A percentile compares a stretch with the other conserved stretches of the same genome.
Conservation (phyloP, 2,329 filamentous ascomycete species). For the Ophiostoma australiae region DNA sequence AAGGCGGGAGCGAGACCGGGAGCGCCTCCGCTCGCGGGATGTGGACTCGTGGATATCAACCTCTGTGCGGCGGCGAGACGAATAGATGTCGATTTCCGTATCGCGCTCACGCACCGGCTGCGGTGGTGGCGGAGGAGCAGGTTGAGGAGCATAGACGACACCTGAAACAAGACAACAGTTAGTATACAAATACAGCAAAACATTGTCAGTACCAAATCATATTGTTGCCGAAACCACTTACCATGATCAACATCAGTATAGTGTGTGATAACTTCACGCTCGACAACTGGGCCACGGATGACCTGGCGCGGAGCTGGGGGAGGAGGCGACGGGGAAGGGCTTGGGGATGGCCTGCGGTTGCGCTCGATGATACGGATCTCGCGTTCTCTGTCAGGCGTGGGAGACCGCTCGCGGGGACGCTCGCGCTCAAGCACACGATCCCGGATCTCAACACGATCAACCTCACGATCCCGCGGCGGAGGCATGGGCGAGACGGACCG, state of each 20-base stretch:
- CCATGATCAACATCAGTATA: slow-evolving; percentile 84
- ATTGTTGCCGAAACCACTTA: slow-evolving; percentile 40
- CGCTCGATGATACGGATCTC: slow-evolving; percentile 48
- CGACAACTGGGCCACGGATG: slow-evolving; percentile 72
- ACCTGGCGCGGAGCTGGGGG: slow-evolving; percentile 51
- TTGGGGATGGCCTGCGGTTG: slow-evolving; percentile 43
- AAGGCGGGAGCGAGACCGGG: slow-evolving; percentile 30
- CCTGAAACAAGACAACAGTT: slow-evolving; percentile 35
- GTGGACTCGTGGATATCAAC: slow-evolving; percentile 45
- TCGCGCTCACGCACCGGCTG: slow-evolving; percentile 40
- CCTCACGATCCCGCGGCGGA: slow-evolving; percentile 34
- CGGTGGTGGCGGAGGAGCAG: slow-evolving; percentile 40
- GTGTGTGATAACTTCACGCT: slow-evolving; percentile 84
- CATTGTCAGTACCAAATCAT: neutral
- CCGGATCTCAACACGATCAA: slow-evolving; percentile 32
- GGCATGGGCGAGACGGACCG: slow-evolving; percentile 38
- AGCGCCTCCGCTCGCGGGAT: slow-evolving; percentile 36
- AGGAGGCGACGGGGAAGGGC: slow-evolving; percentile 47
- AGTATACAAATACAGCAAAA: neutral
- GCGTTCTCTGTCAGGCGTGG: slow-evolving; percentile 39
- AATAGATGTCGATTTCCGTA: slow-evolving; percentile 59
- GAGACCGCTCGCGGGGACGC: slow-evolving; percentile 38
- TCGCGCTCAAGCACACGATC: slow-evolving; percentile 29
- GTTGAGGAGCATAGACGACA: slow-evolving; percentile 37
- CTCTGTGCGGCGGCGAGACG: slow-evolving; percentile 51